These are phyloP conservation scores for Crithidia thermophila DNA, from an alignment of 208 protist species.

Conservation along the genomic window DNA sequence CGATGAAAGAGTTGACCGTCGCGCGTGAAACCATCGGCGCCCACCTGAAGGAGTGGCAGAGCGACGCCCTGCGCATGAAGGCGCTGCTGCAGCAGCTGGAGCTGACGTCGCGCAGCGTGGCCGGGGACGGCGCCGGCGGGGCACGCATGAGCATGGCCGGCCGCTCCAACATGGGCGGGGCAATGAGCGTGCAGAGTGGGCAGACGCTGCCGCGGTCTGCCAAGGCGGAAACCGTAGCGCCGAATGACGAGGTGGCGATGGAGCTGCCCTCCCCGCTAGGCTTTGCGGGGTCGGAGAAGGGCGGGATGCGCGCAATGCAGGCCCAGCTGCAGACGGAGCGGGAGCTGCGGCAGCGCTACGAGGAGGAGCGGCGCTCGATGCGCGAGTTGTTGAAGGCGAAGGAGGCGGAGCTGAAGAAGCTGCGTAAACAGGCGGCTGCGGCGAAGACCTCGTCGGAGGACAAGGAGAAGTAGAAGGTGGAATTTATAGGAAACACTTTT, in stretches of 20 bases:
- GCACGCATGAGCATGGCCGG: not conserved
- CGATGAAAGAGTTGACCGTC: slow-evolving; percentile 39
- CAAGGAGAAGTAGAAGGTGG: not conserved
- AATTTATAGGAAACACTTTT: too few species aligned
- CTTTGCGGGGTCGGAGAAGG: not conserved
- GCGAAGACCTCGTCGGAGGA: not conserved
- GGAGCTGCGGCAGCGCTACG: slow-evolving; percentile 16
- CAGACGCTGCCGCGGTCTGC: slow-evolving; percentile 8
- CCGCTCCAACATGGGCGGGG: not conserved
- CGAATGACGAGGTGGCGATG: slow-evolving; percentile 7
- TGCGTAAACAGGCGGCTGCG: slow-evolving; percentile 2
- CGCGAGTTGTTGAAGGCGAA: not conserved
- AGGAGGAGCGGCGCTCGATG: slow-evolving; percentile 4
- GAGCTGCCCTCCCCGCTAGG: not conserved
- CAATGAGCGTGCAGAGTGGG: slow-evolving; percentile 1
- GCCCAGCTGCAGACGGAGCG: slow-evolving; percentile 11
- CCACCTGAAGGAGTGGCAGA: slow-evolving; percentile 38
- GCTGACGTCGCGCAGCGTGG: slow-evolving; percentile 28
- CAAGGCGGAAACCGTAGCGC: slow-evolving; percentile 7
- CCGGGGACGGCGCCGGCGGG: not conserved
- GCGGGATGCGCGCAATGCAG: slow-evolving; percentile 11
- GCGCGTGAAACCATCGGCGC: slow-evolving; percentile 39
- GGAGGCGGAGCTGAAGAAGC: slow-evolving; percentile 13
- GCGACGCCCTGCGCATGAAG: slow-evolving; percentile 45
- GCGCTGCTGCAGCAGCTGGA: slow-evolving; percentile 55